A percentile compares a stretch with the other conserved stretches of the same genome.
Evolutionary conservation across 257 asterid species (phyloP).

Genomic region (Solanum megistacrolobum): DNA sequence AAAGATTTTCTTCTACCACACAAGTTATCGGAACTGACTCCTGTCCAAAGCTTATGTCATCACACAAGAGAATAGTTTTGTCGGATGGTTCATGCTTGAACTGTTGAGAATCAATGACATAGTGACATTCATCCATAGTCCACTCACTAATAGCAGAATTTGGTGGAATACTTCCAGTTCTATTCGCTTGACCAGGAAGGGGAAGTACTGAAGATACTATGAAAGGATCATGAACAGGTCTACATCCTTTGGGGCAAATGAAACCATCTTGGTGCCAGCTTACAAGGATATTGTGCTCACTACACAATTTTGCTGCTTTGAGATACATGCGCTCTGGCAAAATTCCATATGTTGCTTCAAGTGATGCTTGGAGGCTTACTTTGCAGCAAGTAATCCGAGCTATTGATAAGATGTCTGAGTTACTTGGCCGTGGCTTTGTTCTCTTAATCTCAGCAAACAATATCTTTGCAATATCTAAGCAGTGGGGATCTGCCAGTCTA

Average conservation of each 20-base stretch:
- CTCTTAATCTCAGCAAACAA: conserved; percentile 64
- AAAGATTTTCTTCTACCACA: conserved; percentile 83
- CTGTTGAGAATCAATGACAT: conserved; percentile 75
- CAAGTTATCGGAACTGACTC: conserved; percentile 86
- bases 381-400: conserved; percentile 84
- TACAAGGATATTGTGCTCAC: conserved; percentile 71
- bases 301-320: conserved; percentile 88
- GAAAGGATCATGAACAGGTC: conserved; percentile 18
- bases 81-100: conserved; percentile 74
- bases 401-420: conserved; percentile 58
- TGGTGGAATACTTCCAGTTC: conserved; percentile 21
- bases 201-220: conserved; percentile 34
- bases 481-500: conserved; percentile 73
- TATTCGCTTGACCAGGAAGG: conserved; percentile 21
- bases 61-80: conserved; percentile 68
- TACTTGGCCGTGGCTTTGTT: conserved; percentile 71
- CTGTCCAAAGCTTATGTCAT: conserved; percentile 87
- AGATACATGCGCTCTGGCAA: conserved; percentile 68
- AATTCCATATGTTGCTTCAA: conserved; percentile 55
- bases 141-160: conserved; percentile 44
- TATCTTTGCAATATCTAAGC: conserved; percentile 74
- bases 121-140: conserved; percentile 82
- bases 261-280: conserved; percentile 81
- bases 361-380: conserved; percentile 51
- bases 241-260: conserved; percentile 77